A percentile compares a stretch with the other conserved stretches of the same genome.
These are phyloP conservation scores for Epichloe elymi DNA, from an alignment of 2,329 filamentous ascomycete species.

Conservation along the genomic window DNA sequence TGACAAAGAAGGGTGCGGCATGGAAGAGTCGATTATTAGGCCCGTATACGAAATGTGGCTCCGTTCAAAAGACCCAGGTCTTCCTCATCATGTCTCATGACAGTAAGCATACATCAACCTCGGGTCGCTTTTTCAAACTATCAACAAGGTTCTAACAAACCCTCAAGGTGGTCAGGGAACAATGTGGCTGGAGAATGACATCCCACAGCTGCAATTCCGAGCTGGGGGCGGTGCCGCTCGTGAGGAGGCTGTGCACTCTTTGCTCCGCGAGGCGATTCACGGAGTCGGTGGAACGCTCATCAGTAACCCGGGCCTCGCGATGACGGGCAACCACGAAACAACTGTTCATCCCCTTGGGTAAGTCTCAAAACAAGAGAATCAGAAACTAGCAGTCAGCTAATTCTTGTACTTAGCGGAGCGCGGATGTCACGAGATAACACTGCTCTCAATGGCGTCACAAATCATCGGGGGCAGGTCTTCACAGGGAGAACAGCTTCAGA, in stretches of 20 bases:
- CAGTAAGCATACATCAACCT: conserved; percentile 21
- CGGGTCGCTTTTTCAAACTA: neutral
- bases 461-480: conserved; percentile 49
- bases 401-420: conserved; percentile 35
- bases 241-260: conserved; percentile 35
- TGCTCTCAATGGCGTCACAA: conserved; percentile 42
- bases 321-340: conserved; percentile 41
- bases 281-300: conserved; percentile 48
- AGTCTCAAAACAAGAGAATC: conserved; percentile 7
- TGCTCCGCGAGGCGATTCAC: conserved; percentile 41
- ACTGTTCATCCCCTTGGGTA: conserved; percentile 51
- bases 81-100: conserved; percentile 58
- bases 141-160: neutral
- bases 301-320: conserved; percentile 43
- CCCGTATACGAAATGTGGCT: conserved; percentile 41
- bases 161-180: conserved; percentile 41
- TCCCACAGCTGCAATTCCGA: conserved; percentile 44
- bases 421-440: conserved; percentile 48
- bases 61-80: conserved; percentile 45
- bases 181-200: conserved; percentile 45
- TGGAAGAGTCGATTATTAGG: conserved; percentile 42
- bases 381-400: neutral
- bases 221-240: conserved; percentile 46
- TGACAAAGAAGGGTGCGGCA: conserved; percentile 4
- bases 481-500: conserved; percentile 33